phyloP scores from a whole-genome alignment of 495 filamentous ascomycete genomes.

The Haplographium delicatum region DNA sequence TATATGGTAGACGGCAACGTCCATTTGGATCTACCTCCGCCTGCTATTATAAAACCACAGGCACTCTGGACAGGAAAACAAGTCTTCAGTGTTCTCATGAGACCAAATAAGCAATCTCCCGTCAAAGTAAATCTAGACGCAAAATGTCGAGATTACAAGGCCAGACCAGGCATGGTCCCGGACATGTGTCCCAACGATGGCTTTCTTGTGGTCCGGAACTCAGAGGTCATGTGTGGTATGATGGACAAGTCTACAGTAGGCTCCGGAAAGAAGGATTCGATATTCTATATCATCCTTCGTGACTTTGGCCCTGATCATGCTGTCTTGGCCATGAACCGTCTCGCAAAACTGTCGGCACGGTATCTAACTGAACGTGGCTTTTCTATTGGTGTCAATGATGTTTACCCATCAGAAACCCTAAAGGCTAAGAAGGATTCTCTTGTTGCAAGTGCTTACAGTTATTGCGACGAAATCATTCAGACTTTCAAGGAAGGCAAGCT shows the following conservation, averaged over 20 bases:
- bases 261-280: constrained; percentile 92
- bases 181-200: constrained; percentile 82
- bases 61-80: constrained; percentile 97
- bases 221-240: constrained; percentile 94
- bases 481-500: constrained; percentile 72
- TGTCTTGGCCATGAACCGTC: constrained; percentile 86
- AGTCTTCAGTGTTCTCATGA: constrained; percentile 92
- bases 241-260: constrained; percentile 98
- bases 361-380: constrained; percentile 89
- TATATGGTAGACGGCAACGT: constrained; percentile 86
- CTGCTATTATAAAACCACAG: constrained; percentile 78
- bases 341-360: constrained; percentile 85
- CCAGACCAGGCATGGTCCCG: constrained; percentile 42
- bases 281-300: constrained; percentile 93
- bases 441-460: constrained; percentile 70
- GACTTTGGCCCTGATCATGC: constrained; percentile 90
- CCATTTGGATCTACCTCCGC: constrained; percentile 79
- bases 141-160: constrained; percentile 77
- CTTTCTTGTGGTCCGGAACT: constrained; percentile 89
- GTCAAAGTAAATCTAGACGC: constrained; percentile 91
- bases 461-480: constrained; percentile 81
- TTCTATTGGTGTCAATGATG: constrained; percentile 92
- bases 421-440: constrained; percentile 65
- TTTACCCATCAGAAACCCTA: constrained; percentile 70
- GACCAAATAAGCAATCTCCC: constrained; percentile 72